phyloP scores from a whole-genome alignment of 176 grass and related monocot genomes.

The Paspalum vaginatum region DNA sequence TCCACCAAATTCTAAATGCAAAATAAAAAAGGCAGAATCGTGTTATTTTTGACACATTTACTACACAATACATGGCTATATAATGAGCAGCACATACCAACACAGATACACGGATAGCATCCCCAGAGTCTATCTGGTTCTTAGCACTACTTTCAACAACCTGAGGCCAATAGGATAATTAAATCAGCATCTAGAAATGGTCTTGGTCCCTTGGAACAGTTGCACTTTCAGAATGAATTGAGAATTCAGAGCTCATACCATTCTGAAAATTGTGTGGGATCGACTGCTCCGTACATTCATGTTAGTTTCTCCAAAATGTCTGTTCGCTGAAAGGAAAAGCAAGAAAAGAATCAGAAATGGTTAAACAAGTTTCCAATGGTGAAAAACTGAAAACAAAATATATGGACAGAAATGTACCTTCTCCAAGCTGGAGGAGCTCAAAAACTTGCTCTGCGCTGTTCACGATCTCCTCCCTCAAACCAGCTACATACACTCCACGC shows the following conservation, averaged over 20 bases:
- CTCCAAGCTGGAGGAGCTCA: slow-evolving; percentile 77
- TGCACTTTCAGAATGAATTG: not conserved
- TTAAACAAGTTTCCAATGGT: not conserved
- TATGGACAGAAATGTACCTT: slow-evolving; percentile 53
- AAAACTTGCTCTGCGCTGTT: slow-evolving; percentile 82
- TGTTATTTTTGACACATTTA: not conserved
- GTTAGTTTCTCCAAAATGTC: slow-evolving; percentile 96
- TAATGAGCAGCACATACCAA: slow-evolving; percentile 56
- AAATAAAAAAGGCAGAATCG: not conserved
- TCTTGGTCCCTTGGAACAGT: not conserved
- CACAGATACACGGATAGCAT: slow-evolving; percentile 88
- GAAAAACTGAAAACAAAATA: slow-evolving; percentile 34
- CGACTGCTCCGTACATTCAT: slow-evolving; percentile 87
- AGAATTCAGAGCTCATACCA: slow-evolving; percentile 60
- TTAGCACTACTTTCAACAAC: slow-evolving; percentile 93
- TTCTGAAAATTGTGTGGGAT: slow-evolving; percentile 93
- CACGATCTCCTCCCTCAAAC: slow-evolving; percentile 81
- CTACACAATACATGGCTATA: not conserved
- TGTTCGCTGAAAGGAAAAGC: slow-evolving; percentile 64
- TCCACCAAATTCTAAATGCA: slow-evolving; percentile 90
- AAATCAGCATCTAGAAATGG: not conserved
- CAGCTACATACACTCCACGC: slow-evolving; percentile 85
- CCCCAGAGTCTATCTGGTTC: slow-evolving; percentile 45
- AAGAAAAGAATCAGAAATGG: not conserved
- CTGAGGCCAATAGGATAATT: slow-evolving; percentile 37